Percentiles rank a stretch among this genome's conserved stretches.
phyloP scores from a whole-genome alignment of 306 rosid species.

The Vigna reflexopilosa region DNA sequence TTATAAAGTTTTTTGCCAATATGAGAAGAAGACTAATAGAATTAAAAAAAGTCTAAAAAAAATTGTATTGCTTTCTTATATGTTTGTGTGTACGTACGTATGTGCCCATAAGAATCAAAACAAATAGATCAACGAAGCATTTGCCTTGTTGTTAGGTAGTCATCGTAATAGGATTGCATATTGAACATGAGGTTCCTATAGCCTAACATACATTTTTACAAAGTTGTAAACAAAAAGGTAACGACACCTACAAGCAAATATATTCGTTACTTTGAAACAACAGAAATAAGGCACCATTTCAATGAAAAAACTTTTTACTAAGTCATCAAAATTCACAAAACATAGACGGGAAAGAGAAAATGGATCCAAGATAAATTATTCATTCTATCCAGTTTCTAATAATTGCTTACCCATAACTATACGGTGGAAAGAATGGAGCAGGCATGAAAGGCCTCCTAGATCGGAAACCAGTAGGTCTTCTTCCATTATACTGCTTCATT shows the following conservation, averaged over 20 bases:
- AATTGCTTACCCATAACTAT: constrained; percentile 82
- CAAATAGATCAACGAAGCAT: background rate
- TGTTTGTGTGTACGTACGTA: background rate
- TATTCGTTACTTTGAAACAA: background rate
- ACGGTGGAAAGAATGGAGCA: constrained; percentile 76
- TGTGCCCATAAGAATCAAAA: background rate
- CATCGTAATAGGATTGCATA: background rate
- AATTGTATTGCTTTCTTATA: no score
- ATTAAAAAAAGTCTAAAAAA: no score
- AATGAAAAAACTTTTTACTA: background rate
- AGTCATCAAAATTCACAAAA: background rate
- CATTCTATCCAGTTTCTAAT: constrained; percentile 27
- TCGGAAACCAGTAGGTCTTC: constrained; percentile 76
- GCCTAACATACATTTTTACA: background rate
- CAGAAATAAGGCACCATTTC: constrained; percentile 9
- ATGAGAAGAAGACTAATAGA: no score
- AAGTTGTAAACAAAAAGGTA: background rate
- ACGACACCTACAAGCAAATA: constrained; percentile 14
- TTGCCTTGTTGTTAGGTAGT: background rate
- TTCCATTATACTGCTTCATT: constrained; percentile 87
- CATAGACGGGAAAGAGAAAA: constrained; percentile 23
- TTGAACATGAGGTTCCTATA: constrained; percentile 25
- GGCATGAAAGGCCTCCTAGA: constrained; percentile 89
- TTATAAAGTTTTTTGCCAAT: no score
- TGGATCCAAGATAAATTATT: background rate